These are phyloP conservation scores for Bisporella sp. DNA, from an alignment of 2,329 filamentous ascomycete species.

Conservation along the genomic window DNA sequence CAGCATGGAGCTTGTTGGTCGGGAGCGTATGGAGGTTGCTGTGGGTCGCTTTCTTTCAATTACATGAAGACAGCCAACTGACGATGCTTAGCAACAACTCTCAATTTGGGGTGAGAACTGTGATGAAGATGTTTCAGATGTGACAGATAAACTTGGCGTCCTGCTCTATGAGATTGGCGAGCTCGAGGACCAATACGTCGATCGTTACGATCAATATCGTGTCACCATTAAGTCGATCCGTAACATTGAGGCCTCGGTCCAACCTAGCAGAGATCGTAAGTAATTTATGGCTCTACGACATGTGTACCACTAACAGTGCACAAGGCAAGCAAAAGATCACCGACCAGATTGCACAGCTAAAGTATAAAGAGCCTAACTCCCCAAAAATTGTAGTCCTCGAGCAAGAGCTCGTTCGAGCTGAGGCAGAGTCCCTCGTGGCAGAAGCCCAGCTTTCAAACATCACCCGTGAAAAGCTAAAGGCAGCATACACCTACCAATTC, in stretches of 20 bases:
- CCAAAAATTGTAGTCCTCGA: constrained; percentile 96
- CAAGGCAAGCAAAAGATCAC: constrained; percentile 97
- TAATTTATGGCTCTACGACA: constrained; percentile 8
- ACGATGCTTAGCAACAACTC: constrained; percentile 74
- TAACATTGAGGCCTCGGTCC: constrained; percentile 97
- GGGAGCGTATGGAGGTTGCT: constrained; percentile 97
- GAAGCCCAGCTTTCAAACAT: constrained; percentile 99
- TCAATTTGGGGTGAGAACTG: constrained; percentile 94
- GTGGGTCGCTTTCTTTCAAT: constrained; percentile 48
- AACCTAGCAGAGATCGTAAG: constrained; percentile 94
- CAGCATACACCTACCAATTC: constrained; percentile 96
- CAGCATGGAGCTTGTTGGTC: constrained; percentile 88
- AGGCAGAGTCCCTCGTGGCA: constrained; percentile 97
- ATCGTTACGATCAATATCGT: constrained; percentile 98
- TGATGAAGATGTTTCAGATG: constrained; percentile 96
- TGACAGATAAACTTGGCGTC: constrained; percentile 97
- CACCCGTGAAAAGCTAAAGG: constrained; percentile 98
- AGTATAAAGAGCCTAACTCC: constrained; percentile 99
- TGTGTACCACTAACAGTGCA: constrained; percentile 14
- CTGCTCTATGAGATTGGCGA: constrained; percentile 91
- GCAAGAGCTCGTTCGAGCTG: constrained; percentile 95
- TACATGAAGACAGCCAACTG: constrained; percentile 6
- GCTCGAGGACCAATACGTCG: constrained; percentile 93
- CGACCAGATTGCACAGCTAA: constrained; percentile 96
- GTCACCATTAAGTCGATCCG: constrained; percentile 99